Base-by-base conservation (phyloP, 192 early-diverging fungal genomes). In the Mortierella hygrophila region DNA sequence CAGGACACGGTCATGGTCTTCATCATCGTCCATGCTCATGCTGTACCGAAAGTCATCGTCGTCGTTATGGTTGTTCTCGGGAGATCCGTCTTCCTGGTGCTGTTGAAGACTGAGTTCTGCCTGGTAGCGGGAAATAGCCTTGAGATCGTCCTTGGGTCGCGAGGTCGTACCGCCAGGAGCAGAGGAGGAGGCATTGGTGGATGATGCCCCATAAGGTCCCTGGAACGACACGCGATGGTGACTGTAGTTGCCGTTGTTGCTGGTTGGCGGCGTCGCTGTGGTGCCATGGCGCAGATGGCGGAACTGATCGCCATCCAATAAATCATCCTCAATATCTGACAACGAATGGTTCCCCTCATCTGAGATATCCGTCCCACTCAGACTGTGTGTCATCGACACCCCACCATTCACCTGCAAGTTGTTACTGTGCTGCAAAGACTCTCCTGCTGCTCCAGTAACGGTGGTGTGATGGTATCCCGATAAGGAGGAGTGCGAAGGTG, bases 281-380 rank as follows among this genome's bases (percentile, higher is more conserved):
- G 29, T 35, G 11, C 60, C 60, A 32, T 65, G 60, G 60, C 60
- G 60, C n/a, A 65, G 29, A 2, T 65, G 60, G 8, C 29, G 60
- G 11, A 65, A 29, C n/a, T 32, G 29, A 9, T 65, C 11, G 13
- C 44, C 44, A 2, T 65, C 60, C 10, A 20, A 13, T 32, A 52
- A 7, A 37, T 81, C 74, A 70, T 80, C 79, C 23, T 85, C 83
- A 18, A 69, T 60, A 57, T 81, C 84, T 0, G 84, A 73, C 46
- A 78, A 23, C 7, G 79, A 70, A 32, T 81, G 84, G 44, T 78
- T 86, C 44, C 84, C 84, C 47, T 86, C 82, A 46, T 83, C 83
- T 6, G 84, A 86, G 18, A 75, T 81, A 21, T 86, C 84, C 37
- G 84, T 86, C 0, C 79, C 76, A 49, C 79, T 78, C 0, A 80